Evolutionary conservation across 1,139 yeast species (phyloP).

Genomic region (Protomyces inouyei): DNA sequence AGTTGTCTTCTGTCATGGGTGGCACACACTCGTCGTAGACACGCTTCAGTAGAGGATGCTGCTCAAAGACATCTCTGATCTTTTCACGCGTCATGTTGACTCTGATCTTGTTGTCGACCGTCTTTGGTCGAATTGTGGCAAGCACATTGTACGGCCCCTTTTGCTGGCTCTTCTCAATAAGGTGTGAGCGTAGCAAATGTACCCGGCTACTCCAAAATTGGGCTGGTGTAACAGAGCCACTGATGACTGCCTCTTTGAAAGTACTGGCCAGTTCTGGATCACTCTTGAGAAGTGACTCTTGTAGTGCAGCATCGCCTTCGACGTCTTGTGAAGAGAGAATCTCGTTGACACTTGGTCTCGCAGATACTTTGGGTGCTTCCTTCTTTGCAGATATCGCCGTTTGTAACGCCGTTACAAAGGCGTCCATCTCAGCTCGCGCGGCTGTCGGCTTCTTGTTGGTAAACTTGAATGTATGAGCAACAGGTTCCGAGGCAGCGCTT

Average conservation of each 20-base stretch:
- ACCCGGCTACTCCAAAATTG: constrained; percentile 87
- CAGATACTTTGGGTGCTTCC: constrained; percentile 9
- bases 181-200: constrained; percentile 75
- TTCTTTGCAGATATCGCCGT: constrained; percentile 16
- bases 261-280: constrained; percentile 66
- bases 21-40: constrained; percentile 93
- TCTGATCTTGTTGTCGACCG: constrained; percentile 57
- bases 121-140: constrained; percentile 88
- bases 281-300: constrained; percentile 67
- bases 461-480: constrained; percentile 27
- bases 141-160: constrained; percentile 91
- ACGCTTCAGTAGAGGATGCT: constrained; percentile 84
- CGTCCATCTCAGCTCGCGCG: constrained; percentile 21
- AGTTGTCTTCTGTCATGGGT: constrained; percentile 77
- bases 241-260: constrained; percentile 82
- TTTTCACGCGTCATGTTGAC: constrained; percentile 88
- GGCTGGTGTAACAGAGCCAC: constrained; percentile 42
- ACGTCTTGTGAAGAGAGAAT: constrained; percentile 24
- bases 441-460: constrained; percentile 1
- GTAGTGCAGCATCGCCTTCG: constrained; percentile 57
- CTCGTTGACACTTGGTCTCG: constrained; percentile 11
- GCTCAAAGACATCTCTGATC: constrained; percentile 82
- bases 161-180: constrained; percentile 75
- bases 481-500: constrained; percentile 21
- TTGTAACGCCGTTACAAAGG: constrained; percentile 18